phyloP scores from a whole-genome alignment of 345 rosid genomes.

The Theobroma cacao region DNA sequence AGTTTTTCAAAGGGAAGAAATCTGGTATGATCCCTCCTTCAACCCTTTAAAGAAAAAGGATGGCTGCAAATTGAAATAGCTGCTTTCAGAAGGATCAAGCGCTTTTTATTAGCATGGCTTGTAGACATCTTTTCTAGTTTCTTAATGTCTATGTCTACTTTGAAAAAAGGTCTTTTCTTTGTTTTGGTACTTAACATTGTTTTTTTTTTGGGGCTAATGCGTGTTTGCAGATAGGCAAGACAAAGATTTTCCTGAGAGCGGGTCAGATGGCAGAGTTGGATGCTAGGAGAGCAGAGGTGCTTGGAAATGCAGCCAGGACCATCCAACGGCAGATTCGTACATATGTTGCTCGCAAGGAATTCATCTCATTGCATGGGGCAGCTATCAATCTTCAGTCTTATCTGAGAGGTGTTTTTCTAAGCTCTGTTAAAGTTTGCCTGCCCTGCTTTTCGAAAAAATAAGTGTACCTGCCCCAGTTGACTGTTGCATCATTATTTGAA shows the following conservation, averaged over 20 bases:
- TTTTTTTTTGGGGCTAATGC: constrained; percentile 12
- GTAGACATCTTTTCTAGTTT: not conserved
- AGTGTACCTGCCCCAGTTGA: not conserved
- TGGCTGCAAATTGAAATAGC: not conserved
- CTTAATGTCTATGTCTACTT: constrained; percentile 8
- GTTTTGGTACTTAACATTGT: not conserved
- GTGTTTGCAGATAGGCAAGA: constrained; percentile 76
- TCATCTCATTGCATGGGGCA: constrained; percentile 59
- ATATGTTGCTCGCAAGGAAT: constrained; percentile 69
- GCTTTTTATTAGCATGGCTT: not conserved
- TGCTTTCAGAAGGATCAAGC: not conserved
- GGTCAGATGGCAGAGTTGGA: constrained; percentile 99
- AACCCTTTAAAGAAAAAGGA: not conserved
- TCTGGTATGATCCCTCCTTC: not conserved
- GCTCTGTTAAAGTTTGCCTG: constrained; percentile 2
- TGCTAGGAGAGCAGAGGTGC: constrained; percentile 92
- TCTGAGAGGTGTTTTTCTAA: constrained; percentile 59
- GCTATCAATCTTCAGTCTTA: constrained; percentile 69
- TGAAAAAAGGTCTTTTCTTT: not conserved
- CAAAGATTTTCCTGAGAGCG: constrained; percentile 91
- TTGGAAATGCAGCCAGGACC: constrained; percentile 90
- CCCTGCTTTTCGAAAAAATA: no score
- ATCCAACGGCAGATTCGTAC: constrained; percentile 81
- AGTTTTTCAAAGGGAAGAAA: not conserved
- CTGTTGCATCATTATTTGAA: constrained; percentile 5